Base-by-base conservation (phyloP, 306 rosid species). In the Lathyrus oleraceus region DNA sequence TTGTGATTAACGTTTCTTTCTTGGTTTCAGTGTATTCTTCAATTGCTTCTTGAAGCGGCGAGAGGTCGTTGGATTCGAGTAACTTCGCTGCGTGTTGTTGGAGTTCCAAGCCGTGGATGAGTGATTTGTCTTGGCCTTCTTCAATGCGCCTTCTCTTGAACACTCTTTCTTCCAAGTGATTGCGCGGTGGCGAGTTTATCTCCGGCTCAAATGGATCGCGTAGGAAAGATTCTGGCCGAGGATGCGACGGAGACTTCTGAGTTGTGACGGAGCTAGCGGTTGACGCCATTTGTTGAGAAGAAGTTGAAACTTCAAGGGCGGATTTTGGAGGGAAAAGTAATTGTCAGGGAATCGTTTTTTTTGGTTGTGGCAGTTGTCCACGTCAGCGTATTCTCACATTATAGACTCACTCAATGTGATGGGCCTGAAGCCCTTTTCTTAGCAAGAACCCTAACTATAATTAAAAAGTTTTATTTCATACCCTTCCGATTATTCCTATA, bases 271-370 rank as follows among this genome's bases (percentile, higher is more conserved):
- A 20, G 58, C 5, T 10, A 10, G 62, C 19, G 38, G 49, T 7
- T 21, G 53, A 13, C 19, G 73, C 63, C 73, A 69, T 69, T 69
- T 52, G 73, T 19, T 68, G 63, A 52, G 48, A 15, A 16, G 17
- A 15, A 12, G 13, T 40, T 63, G 17, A 14, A 57, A 5, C 7
- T 54, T 54, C 16, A 8, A 54, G 39, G 10, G 54, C 5, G 32
- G 40, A 23, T n/a, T 54, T 54, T 69, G 53, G 74, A 39, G 74
- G 74, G 74, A 39, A 69, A 40, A n/a, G 19, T 21, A 38, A 54
- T 15, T 3, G 40, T 28, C 0, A 15, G 10, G 30, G 17, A 62
- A 39, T 62, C 30, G 11, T 10, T 19, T 62, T 39, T 38, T 68
- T 21, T 21, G 10, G 30, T 30, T 66, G n/a, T 61, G 36, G 19